phyloP scores from a whole-genome alignment of 202 grass and related monocot genomes.

The Setaria viridis region DNA sequence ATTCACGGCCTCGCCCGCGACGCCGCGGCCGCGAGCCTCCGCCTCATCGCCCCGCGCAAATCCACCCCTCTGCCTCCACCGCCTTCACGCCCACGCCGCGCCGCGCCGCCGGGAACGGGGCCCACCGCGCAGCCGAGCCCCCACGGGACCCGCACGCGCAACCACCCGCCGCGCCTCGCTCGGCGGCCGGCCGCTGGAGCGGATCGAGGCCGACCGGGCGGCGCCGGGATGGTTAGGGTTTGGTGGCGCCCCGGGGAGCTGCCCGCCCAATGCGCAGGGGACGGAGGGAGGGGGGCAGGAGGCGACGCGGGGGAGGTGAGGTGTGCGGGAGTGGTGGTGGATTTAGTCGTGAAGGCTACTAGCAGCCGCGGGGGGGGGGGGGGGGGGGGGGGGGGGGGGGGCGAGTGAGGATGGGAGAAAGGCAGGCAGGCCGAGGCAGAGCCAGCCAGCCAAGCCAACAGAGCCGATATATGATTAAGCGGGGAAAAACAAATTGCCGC shows the following conservation, averaged over 20 bases:
- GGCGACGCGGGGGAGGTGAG: conserved; percentile 37
- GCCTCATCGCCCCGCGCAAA: conserved; percentile 14
- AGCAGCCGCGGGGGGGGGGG: too few relatives aligned
- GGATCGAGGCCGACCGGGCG: conserved; percentile 32
- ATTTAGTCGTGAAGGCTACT: conserved; percentile 73
- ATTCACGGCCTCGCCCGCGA: conserved; percentile 64
- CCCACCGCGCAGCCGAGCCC: conserved; percentile 5
- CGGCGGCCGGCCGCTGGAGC: conserved; percentile 21
- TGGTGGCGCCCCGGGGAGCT: conserved; percentile 27
- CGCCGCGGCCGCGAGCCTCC: conserved; percentile 37
- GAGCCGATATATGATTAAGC: not conserved
- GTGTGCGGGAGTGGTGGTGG: conserved; percentile 38
- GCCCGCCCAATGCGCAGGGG: conserved; percentile 26
- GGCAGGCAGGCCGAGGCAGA: not conserved
- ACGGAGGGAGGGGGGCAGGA: not conserved
- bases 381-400: too few relatives aligned
- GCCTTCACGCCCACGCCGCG: not conserved
- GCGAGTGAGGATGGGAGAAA: not conserved
- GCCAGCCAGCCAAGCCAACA: conserved; percentile 1
- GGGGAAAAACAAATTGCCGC: not conserved
- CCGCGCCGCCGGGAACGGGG: not conserved
- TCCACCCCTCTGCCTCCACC: not conserved
- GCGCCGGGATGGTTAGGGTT: conserved; percentile 45
- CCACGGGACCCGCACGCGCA: conserved; percentile 7
- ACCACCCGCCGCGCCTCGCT: not conserved